Evolutionary conservation across 495 filamentous ascomycete genomes (phyloP).

Genomic region (Umbilicaria muhlenbergii): DNA sequence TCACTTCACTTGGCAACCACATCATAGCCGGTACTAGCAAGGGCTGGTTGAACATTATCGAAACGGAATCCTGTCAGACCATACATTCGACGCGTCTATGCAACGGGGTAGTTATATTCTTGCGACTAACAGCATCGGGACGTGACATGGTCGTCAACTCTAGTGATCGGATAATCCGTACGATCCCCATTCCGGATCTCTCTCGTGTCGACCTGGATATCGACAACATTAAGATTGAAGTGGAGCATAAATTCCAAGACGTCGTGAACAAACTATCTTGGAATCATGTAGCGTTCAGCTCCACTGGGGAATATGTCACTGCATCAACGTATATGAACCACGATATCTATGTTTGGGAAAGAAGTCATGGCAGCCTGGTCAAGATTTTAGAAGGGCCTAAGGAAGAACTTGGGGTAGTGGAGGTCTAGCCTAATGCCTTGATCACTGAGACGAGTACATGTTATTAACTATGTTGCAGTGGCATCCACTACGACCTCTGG

Average conservation of each 20-base stretch:
- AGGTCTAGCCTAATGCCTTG: conserved; percentile 23
- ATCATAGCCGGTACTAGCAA: conserved; percentile 86
- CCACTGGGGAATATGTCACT: conserved; percentile 80
- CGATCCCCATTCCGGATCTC: conserved; percentile 59
- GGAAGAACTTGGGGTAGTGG: conserved; percentile 85
- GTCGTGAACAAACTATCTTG: conserved; percentile 86
- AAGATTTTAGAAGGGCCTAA: conserved; percentile 92
- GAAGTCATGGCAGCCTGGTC: conserved; percentile 79
- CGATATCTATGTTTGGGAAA: conserved; percentile 97
- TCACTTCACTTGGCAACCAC: conserved; percentile 69
- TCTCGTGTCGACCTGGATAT: conserved; percentile 30
- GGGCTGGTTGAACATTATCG: conserved; percentile 90
- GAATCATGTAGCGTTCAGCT: conserved; percentile 91
- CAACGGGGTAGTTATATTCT: conserved; percentile 64
- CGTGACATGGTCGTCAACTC: conserved; percentile 78
- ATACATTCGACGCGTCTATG: conserved; percentile 79
- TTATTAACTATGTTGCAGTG: conserved; percentile 30
- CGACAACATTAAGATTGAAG: conserved; percentile 56
- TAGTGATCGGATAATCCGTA: conserved; percentile 82
- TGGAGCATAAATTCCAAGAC: conserved; percentile 97
- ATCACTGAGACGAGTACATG: background rate
- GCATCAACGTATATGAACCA: conserved; percentile 94
- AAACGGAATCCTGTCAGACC: conserved; percentile 56
- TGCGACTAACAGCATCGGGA: conserved; percentile 70
- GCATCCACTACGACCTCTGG: conserved; percentile 79